phyloP scores from a whole-genome alignment of 78 protist species.

The Creolimax fragrantissima region DNA sequence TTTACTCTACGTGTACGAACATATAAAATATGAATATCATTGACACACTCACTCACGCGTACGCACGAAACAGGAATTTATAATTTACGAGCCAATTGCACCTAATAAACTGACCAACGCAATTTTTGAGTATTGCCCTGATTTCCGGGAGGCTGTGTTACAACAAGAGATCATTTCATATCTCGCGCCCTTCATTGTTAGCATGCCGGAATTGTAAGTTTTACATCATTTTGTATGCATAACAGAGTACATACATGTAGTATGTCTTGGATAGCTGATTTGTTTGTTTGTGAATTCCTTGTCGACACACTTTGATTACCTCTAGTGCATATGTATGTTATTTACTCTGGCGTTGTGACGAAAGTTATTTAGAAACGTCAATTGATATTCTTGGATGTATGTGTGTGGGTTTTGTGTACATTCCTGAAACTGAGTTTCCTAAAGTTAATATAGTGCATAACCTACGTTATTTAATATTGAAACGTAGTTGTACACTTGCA shows the following conservation, averaged over 20 bases:
- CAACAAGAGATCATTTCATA: background rate
- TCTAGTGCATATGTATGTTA: no score
- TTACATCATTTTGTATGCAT: background rate
- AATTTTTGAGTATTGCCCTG: background rate
- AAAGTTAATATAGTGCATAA: no score
- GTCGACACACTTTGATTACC: no score
- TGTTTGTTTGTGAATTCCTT: no score
- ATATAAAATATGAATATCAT: background rate
- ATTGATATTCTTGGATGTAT: no score
- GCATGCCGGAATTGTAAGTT: background rate
- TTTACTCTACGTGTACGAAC: background rate
- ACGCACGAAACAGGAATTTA: background rate
- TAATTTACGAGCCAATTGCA: background rate
- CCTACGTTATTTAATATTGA: no score
- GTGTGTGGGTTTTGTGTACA: no score
- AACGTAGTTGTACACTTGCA: no score
- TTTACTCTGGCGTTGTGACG: no score
- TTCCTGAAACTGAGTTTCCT: no score
- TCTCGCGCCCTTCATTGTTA: background rate
- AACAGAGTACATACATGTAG: background rate
- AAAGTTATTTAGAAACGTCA: no score
- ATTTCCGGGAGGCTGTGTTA: background rate
- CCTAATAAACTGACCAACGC: background rate
- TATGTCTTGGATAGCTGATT: no score
- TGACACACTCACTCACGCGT: background rate